Base-by-base conservation (phyloP, 163 green algal species). In the Scenedesmus sp. region DNA sequence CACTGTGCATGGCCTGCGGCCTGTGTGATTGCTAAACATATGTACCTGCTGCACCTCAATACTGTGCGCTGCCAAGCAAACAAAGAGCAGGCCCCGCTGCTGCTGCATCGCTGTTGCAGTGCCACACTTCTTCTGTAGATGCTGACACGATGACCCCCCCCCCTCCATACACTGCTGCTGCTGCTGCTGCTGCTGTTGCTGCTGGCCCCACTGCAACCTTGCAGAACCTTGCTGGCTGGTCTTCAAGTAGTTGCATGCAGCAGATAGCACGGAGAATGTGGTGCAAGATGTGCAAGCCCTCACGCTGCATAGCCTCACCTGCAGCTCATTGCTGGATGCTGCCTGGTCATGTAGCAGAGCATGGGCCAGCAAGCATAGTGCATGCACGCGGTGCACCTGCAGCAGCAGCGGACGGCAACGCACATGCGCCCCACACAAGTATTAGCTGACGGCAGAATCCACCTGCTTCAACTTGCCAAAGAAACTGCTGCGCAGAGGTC, bases 261-360 rank as follows among this genome's bases (percentile, higher is more conserved):
- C 70, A 79, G 46, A 5, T 3, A 52, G 4, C 15, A 1, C 23
- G 52, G 23, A 7, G 23, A 13, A 1, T 79, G 64, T 64, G 59
- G 10, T 3, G 52, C 12, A 15, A 23, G 4, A 5, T 34, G 16
- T 76, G 59, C 59, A 46, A 46, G 34, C 34, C 34, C 34, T 46
- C 59, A 34, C 13, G 23, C 70, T 15, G 23, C 6, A 23, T 2
- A 52, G 70, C 70, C 59, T 12, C 67, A 94, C 94, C 92, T 97
- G 96, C 16, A 98, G 87, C 83, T 96, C 54, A 1, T 89, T 89
- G 60, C 95, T 89, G 79, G 87, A 59, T 8, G 96, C 94, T 8
- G 94, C 94, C 8, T 66, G 83, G 73, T 98, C 96, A 26, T 94
- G 66, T 64, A 95, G 74, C 76, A 95, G 26, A 23, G 89, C 95